A percentile compares a stretch with the other conserved stretches of the same genome.
Conservation (phyloP, 495 filamentous ascomycete genomes). For the Lophiotrema nucula region DNA sequence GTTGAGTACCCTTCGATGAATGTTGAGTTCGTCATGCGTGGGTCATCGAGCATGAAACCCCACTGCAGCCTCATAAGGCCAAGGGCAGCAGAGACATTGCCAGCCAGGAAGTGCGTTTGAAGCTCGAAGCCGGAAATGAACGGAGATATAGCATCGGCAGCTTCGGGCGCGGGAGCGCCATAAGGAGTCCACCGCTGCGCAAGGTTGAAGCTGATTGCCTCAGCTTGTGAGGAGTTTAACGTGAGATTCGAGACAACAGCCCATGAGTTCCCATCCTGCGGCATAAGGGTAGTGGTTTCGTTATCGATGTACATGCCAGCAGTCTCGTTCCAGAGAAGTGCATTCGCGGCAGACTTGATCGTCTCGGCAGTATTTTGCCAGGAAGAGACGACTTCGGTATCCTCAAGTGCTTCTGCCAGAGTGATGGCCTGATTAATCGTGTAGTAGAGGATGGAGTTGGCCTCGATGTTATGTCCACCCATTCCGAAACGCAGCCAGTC, state of each 20-base stretch:
- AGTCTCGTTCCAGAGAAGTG: slow-evolving; percentile 34
- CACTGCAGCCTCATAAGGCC: slow-evolving; percentile 59
- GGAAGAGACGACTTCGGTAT: slow-evolving; percentile 20
- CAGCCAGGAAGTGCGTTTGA: slow-evolving; percentile 54
- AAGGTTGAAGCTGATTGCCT: slow-evolving; percentile 48
- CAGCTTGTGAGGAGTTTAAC: slow-evolving; percentile 24
- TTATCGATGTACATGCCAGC: slow-evolving; percentile 39
- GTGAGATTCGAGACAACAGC: slow-evolving; percentile 42
- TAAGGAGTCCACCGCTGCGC: slow-evolving; percentile 55
- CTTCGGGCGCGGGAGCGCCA: slow-evolving; percentile 59
- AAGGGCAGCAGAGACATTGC: slow-evolving; percentile 49
- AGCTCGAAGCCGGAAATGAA: slow-evolving; percentile 64
- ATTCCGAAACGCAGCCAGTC: slow-evolving; percentile 50
- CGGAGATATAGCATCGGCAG: slow-evolving; percentile 58
- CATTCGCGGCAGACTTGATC: slow-evolving; percentile 38
- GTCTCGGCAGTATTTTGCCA: slow-evolving; percentile 29
- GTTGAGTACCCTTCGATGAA: slow-evolving; percentile 59
- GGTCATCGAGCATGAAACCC: slow-evolving; percentile 62
- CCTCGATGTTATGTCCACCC: slow-evolving; percentile 53
- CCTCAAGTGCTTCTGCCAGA: slow-evolving; percentile 39
- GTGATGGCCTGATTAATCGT: slow-evolving; percentile 39
- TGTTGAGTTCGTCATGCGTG: slow-evolving; percentile 60
- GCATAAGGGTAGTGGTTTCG: slow-evolving; percentile 41
- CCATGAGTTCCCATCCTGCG: slow-evolving; percentile 55
- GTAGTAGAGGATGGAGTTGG: slow-evolving; percentile 40